Conservation (phyloP, 1,139 yeast genomes). For the Nakaseomyces nivariensis region DNA sequence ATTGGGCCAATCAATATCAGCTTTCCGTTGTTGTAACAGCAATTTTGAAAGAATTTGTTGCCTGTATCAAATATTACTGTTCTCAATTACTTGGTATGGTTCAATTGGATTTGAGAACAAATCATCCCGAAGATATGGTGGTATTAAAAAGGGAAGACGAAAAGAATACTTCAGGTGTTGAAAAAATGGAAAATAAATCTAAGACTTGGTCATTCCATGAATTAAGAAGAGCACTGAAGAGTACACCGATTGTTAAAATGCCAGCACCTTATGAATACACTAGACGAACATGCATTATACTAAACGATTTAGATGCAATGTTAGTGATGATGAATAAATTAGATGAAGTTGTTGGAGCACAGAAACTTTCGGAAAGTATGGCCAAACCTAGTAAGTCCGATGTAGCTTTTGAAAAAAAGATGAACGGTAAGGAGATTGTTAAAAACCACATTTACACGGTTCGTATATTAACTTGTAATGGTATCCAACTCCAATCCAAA, state of each 20-base stretch:
- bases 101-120: slow-evolving; percentile 36
- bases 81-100: slow-evolving; percentile 38
- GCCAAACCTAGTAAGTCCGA: slow-evolving; percentile 14
- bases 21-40: slow-evolving; percentile 49
- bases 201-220: slow-evolving; percentile 39
- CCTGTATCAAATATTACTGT: slow-evolving; percentile 48
- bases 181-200: slow-evolving; percentile 12
- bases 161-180: slow-evolving; percentile 14
- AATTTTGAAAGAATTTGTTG: slow-evolving; percentile 52
- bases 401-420: neutral
- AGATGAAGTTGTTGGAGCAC: slow-evolving; percentile 57
- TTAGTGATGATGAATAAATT: slow-evolving; percentile 47
- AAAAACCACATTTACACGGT: slow-evolving; percentile 52
- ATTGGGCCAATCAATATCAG: slow-evolving; percentile 58
- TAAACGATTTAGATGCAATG: slow-evolving; percentile 61
- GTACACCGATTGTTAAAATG: slow-evolving; percentile 30
- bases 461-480: slow-evolving; percentile 60
- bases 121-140: neutral
- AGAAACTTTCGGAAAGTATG: slow-evolving; percentile 43
- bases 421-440: neutral
- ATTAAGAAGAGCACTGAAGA: slow-evolving; percentile 37
- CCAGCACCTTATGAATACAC: slow-evolving; percentile 55
- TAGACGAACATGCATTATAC: slow-evolving; percentile 59
- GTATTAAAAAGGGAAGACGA: slow-evolving; percentile 30
- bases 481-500: slow-evolving; percentile 44